Evolutionary conservation across 805 yeast species (phyloP).

Genomic region (Pichia ethanolica): DNA sequence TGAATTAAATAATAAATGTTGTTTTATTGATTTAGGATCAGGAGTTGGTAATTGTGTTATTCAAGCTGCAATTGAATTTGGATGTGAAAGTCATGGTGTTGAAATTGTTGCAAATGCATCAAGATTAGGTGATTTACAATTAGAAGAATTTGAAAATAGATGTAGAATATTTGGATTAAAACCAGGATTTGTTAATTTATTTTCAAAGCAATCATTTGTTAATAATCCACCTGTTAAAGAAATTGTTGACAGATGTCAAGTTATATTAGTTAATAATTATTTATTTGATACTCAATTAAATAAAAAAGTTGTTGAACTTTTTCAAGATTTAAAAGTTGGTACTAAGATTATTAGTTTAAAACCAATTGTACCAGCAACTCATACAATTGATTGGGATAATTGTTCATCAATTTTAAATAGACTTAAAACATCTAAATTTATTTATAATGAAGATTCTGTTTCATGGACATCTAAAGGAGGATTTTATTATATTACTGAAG

Average conservation of each 20-base stretch:
- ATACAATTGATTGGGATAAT: slow-evolving; percentile 50
- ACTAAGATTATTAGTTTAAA: slow-evolving; percentile 73
- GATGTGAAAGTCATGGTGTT: slow-evolving; percentile 81
- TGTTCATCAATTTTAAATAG: slow-evolving; percentile 54
- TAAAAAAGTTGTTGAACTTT: slow-evolving; percentile 52
- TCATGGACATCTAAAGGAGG: slow-evolving; percentile 89
- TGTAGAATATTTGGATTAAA: slow-evolving; percentile 57
- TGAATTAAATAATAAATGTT: slow-evolving; percentile 41
- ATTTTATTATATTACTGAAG: slow-evolving; percentile 69
- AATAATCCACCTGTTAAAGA: slow-evolving; percentile 50
- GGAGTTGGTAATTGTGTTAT: slow-evolving; percentile 91
- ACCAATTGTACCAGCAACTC: slow-evolving; percentile 72
- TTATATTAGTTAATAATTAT: slow-evolving; percentile 75
- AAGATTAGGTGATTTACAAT: slow-evolving; percentile 54
- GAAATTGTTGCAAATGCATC: slow-evolving; percentile 86
- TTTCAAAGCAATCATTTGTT: slow-evolving; percentile 64
- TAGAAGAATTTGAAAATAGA: slow-evolving; percentile 48
- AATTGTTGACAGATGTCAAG: slow-evolving; percentile 55
- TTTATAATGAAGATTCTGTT: slow-evolving; percentile 65
- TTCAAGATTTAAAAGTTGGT: slow-evolving; percentile 61
- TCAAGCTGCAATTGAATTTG: slow-evolving; percentile 83
- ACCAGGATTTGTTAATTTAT: slow-evolving; percentile 49
- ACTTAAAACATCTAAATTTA: slow-evolving; percentile 52
- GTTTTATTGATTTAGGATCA: slow-evolving; percentile 85
- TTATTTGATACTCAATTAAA: slow-evolving; percentile 74